Conservation (phyloP, 192 early-diverging fungal species). For the Irineochytrium annulatum region DNA sequence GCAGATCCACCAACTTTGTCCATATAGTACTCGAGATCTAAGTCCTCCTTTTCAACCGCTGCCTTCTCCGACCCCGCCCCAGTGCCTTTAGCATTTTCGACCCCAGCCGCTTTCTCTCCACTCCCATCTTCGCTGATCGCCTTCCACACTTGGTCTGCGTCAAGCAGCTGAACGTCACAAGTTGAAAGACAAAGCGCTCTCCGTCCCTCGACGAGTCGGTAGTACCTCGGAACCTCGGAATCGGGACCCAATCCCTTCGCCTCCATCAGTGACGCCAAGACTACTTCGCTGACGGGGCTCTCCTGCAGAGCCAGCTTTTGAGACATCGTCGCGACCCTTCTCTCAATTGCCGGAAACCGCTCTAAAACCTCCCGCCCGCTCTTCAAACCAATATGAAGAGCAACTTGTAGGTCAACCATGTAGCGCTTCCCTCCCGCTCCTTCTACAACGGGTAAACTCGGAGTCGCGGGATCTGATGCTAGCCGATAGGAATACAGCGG, state of each 20-base stretch:
- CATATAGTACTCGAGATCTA: background rate
- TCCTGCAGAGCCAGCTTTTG: conserved; percentile 39
- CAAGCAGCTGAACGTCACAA: conserved; percentile 34
- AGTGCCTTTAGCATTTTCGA: background rate
- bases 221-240: conserved; percentile 22
- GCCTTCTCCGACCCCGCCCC: background rate
- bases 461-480: conserved; percentile 11
- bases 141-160: conserved; percentile 25
- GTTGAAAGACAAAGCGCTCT: conserved; percentile 23
- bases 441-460: background rate
- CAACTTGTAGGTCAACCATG: conserved; percentile 47
- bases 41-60: background rate
- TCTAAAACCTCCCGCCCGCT: conserved; percentile 40
- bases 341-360: conserved; percentile 23
- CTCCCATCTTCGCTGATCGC: conserved; percentile 2
- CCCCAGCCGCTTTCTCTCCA: background rate
- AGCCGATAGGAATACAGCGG: conserved; percentile 38
- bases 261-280: conserved; percentile 11
- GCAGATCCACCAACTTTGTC: background rate
- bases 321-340: conserved; percentile 35
- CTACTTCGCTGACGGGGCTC: conserved; percentile 23
- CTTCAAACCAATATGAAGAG: conserved; percentile 34
- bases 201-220: conserved; percentile 19
- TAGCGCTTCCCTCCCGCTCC: conserved; percentile 7
- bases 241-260: conserved; percentile 5